Evolutionary conservation across 208 protist genomes (phyloP), one percentile per base, ranked within the genome.

Genomic region (Crithidia sp.): DNA sequence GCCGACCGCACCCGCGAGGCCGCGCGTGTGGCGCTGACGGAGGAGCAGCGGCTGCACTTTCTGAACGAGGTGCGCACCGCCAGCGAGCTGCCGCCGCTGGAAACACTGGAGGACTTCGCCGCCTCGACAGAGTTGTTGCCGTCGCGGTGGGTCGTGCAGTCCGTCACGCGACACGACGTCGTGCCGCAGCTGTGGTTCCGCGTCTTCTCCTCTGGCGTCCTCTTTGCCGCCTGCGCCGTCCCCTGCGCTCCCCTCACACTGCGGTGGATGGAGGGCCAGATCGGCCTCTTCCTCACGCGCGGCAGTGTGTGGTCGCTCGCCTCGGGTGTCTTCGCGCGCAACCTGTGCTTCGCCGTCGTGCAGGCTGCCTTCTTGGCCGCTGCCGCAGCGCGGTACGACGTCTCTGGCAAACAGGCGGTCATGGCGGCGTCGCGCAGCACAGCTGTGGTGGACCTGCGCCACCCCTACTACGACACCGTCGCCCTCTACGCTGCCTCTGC

Each of bases 291-390:
- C 17, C 76, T 96, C 13, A 45, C 77, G 4, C 86, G 88, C n/a
- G 91, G 91, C n/a, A 88, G 79, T 53, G 64, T 94, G 17, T 96
- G 91, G 89, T 91, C 91, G 8, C 78, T 96, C 4, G 73, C 85
- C 16, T 81, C 74, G 28, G 86, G 85, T 12, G 43, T 91, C 2
- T 84, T 88, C 16, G 74, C 72, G 12, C 53, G 79, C 5, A 81
- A 86, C 62, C 0, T 96, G 5, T 17, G 73, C 47, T 93, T 84
- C 58, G 70, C 76, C 16, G 59, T 79, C 0, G 72, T 72, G 13
- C 91, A 96, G 68, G 80, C 62, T 17, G 5, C 69, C 41, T 56
- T 58, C 5, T 71, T 78, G 40, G 73, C 61, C 2, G 44, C 74
- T 13, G 58, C 57, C 36, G 78, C 58, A n/a, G 19, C 43, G 8